These are phyloP conservation scores for Endotrypanum monterogeii DNA, from an alignment of 208 protist genomes.

Conservation along the genomic window DNA sequence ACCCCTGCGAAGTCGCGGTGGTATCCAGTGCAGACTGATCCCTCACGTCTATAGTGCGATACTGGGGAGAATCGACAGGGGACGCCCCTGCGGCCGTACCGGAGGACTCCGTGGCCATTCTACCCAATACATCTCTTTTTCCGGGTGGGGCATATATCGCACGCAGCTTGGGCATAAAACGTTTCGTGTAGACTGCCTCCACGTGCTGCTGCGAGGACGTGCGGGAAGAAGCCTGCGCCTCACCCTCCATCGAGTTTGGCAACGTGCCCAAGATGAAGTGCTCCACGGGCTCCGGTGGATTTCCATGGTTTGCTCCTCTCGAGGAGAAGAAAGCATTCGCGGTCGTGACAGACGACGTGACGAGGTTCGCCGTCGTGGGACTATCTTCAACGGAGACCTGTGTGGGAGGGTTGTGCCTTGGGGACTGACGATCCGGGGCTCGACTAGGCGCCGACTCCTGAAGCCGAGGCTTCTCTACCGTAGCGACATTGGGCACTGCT, in stretches of 20 bases:
- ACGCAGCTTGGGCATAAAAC: conserved; percentile 9
- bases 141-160: conserved; percentile 1
- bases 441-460: conserved; percentile 11
- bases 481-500: not conserved
- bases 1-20: not conserved
- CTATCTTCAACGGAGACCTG: conserved; percentile 4
- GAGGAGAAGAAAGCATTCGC: too few relatives aligned
- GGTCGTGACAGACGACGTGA: not conserved
- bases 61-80: conserved; percentile 6
- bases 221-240: not conserved
- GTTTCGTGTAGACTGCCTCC: not conserved
- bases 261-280: not conserved
- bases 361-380: conserved; percentile 9
- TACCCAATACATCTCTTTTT: not conserved
- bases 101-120: not conserved
- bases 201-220: not conserved
- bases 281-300: not conserved
- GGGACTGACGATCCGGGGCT: conserved; percentile 4
- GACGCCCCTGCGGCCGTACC: not conserved
- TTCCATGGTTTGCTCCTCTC: not conserved
- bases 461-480: not conserved
- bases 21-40: not conserved
- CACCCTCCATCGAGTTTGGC: not conserved
- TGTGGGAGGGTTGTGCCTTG: conserved; percentile 9
- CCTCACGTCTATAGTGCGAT: not conserved